Base-by-base conservation (phyloP, 106 monocot genomes). In the Phalaenopsis equestris region DNA sequence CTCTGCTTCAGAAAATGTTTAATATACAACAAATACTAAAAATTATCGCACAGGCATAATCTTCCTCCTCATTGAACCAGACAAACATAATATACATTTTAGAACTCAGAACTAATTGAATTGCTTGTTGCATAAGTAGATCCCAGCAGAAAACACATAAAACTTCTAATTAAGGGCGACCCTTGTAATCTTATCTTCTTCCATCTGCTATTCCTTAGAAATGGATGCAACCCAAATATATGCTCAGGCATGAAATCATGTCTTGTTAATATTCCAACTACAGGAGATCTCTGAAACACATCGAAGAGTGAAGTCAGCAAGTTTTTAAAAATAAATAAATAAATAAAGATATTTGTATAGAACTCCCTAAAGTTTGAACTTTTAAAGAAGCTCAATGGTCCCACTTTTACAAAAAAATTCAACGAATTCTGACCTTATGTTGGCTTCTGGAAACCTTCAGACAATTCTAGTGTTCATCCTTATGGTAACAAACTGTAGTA, bases 211-310 rank as follows among this genome's bases (percentile, higher is more conserved):
- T 77, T 79, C 74, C 48, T 30, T 65, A 91, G 56, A 14, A 55
- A 52, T 8, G 90, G 90, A 79, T 91, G 84, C 82, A 91, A 67
- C 4, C 84, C 90, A 48, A 92, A 65, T 52, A 91, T 87, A 79
- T 89, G 91, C 55, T 91, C 91, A 19, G 91, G 84, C 88, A 91
- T 88, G 73, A 91, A 91, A 61, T 91, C 91, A 72, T 91, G 91
- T 64, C 91, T 91, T n/a, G 91, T 91, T 47, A 91, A 67, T 72
- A 91, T 88, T 4, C 91, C 88, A 17, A 91, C 91, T 41, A 88
- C 83, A 41, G 88, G 88, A 41, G 80, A 67, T 46, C 89, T 84
- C 92, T 92, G 89, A 84, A 86, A 67, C 37, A 82, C 4, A 73
- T 16, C 8, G 3, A 67, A 76, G 52, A 52, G 52, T 52, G 8